Conservation (phyloP, 495 filamentous ascomycete genomes). For the Talaromyces nanjingensis region DNA sequence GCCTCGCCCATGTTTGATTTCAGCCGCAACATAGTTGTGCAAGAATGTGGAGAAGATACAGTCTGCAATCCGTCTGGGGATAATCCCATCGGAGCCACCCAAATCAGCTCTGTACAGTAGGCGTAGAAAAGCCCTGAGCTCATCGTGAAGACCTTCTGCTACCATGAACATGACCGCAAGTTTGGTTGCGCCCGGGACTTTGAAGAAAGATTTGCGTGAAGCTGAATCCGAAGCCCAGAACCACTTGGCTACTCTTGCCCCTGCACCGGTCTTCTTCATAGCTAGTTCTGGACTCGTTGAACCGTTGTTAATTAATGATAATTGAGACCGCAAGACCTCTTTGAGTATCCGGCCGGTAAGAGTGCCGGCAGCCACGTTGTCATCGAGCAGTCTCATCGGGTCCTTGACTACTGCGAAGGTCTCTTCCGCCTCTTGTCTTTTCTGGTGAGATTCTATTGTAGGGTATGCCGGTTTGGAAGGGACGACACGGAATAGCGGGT, state of each 20-base stretch:
- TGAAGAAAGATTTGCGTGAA: constrained; percentile 21
- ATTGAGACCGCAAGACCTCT: constrained; percentile 16
- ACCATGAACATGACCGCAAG: constrained; percentile 33
- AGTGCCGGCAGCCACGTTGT: constrained; percentile 31
- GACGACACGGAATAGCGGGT: constrained; percentile 49
- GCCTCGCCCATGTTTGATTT: constrained; percentile 28
- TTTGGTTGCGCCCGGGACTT: constrained; percentile 12
- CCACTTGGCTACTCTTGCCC: constrained; percentile 30
- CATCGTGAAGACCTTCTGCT: constrained; percentile 29
- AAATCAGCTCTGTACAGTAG: constrained; percentile 25
- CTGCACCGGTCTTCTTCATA: constrained; percentile 29
- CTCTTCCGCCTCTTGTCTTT: constrained; percentile 6
- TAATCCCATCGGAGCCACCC: constrained; percentile 19
- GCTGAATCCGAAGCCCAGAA: constrained; percentile 32
- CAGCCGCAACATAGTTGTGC: constrained; percentile 24
- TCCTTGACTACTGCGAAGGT: constrained; percentile 17
- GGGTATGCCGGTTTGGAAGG: constrained; percentile 17
- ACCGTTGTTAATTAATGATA: constrained; percentile 20
- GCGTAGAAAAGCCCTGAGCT: constrained; percentile 26
- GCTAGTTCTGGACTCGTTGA: constrained; percentile 14
- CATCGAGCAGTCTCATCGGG: constrained; percentile 36
- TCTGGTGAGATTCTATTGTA: not conserved
- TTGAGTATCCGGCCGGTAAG: constrained; percentile 15
- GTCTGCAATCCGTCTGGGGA: constrained; percentile 13
- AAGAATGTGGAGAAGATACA: constrained; percentile 22